A percentile compares a stretch with the other conserved stretches of the same genome.
Conservation (phyloP, 2,329 filamentous ascomycete genomes). For the Diplodia scrobiculata region DNA sequence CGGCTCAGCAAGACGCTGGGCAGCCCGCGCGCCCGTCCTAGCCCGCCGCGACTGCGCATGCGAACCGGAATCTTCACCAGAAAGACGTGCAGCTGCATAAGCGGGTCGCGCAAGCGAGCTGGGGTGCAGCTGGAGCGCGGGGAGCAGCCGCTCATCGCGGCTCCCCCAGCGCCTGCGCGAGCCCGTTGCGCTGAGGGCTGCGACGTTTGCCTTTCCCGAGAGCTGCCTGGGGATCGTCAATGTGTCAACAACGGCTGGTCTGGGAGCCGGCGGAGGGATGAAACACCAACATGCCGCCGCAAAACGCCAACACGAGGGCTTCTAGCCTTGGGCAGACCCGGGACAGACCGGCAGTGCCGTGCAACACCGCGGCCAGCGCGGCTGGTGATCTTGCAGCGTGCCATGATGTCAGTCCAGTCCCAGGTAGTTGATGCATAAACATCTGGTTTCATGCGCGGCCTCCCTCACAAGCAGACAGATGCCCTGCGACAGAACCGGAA, state of each 20-base stretch:
- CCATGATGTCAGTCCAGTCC: not conserved
- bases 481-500: not conserved
- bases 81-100: constrained; percentile 23
- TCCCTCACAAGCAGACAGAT: constrained; percentile 5
- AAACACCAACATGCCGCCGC: constrained; percentile 11
- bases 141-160: constrained; percentile 14
- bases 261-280: not conserved
- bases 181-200: not conserved
- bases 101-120: constrained; percentile 25
- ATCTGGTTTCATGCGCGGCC: constrained; percentile 1
- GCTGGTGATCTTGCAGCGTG: not conserved
- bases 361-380: not conserved
- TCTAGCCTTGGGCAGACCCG: constrained; percentile 4
- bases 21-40: constrained; percentile 22
- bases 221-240: not conserved
- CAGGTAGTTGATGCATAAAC: not conserved
- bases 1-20: constrained; percentile 4
- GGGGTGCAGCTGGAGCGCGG: constrained; percentile 17
- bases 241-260: not conserved
- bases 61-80: constrained; percentile 25
- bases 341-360: not conserved
- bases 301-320: constrained; percentile 9
- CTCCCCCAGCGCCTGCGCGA: not conserved
- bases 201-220: not conserved
- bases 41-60: constrained; percentile 10